Percentiles rank a stretch among this genome's conserved stretches.
phyloP scores from a whole-genome alignment of 768 basidiomycete genomes.

The Xerocomellus dryophilus region DNA sequence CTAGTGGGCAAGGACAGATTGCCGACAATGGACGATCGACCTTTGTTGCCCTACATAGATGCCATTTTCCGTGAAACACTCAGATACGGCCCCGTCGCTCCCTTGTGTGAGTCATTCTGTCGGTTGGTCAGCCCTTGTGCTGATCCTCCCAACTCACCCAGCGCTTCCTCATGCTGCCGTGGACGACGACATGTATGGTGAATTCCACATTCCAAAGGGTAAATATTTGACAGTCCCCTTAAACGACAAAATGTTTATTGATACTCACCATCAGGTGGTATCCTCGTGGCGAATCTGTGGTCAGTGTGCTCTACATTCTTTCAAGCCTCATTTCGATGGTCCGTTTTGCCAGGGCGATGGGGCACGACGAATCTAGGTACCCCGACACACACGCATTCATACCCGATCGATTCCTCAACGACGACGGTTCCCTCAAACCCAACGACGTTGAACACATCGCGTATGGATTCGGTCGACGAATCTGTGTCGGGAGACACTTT shows the following conservation, averaged over 20 bases:
- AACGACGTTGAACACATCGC: conserved; percentile 2
- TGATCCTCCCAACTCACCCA: not conserved
- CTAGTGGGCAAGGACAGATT: conserved; percentile 3
- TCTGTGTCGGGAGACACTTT: conserved; percentile 22
- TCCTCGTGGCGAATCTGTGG: conserved; percentile 6
- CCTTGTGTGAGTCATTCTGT: conserved; percentile 1
- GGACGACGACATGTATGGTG: conserved; percentile 40
- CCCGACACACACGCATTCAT: conserved; percentile 34
- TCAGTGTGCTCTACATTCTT: not conserved
- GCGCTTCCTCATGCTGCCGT: conserved; percentile 30
- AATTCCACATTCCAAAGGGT: conserved; percentile 48
- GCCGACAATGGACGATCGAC: conserved; percentile 10
- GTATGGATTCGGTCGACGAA: conserved; percentile 25
- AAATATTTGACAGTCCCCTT: not conserved
- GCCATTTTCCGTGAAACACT: not conserved
- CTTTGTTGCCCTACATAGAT: conserved; percentile 6
- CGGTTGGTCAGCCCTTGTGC: too few species aligned
- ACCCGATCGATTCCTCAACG: conserved; percentile 40
- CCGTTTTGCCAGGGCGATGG: conserved; percentile 7
- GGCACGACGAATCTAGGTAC: conserved; percentile 28
- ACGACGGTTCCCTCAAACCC: conserved; percentile 12
- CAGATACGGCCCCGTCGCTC: not conserved
- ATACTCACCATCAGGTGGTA: not conserved
- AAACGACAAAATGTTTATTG: not conserved
- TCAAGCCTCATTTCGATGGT: too few species aligned